A percentile compares a stretch with the other conserved stretches of the same genome.
Evolutionary conservation across 2,329 filamentous ascomycete genomes (phyloP).

Genomic region (Colletotrichum higginsianum): DNA sequence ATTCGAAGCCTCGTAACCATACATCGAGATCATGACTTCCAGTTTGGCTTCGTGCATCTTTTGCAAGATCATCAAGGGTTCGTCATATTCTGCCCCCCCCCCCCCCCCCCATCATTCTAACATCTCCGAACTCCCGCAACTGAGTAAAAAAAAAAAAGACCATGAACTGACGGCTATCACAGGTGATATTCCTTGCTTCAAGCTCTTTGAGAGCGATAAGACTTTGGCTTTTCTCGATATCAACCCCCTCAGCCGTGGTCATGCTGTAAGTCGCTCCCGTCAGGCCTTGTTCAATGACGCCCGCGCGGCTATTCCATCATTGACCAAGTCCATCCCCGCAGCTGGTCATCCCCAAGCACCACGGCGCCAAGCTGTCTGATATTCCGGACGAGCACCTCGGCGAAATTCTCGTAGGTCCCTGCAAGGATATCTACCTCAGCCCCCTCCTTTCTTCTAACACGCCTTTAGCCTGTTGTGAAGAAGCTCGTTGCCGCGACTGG

Average conservation of each 20-base stretch:
- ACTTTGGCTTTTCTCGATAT: conserved; percentile 97
- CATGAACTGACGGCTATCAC: conserved; percentile 38
- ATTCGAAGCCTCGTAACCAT: background rate
- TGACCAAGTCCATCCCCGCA: conserved; percentile 53
- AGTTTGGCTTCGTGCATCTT: conserved; percentile 87
- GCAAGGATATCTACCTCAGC: background rate
- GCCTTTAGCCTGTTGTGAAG: conserved; percentile 80
- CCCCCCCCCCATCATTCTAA: background rate
- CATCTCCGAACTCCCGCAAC: conserved; percentile 28
- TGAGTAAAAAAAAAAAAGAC: background rate
- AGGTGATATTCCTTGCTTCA: conserved; percentile 97
- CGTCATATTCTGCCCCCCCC: conserved; percentile 26
- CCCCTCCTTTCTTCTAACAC: background rate
- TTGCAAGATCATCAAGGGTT: conserved; percentile 97
- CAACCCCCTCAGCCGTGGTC: conserved; percentile 87
- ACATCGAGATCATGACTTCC: conserved; percentile 47
- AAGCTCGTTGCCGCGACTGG: conserved; percentile 85
- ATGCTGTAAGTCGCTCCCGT: conserved; percentile 76
- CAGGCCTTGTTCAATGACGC: background rate
- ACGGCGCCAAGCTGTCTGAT: conserved; percentile 91
- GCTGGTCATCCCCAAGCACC: conserved; percentile 97
- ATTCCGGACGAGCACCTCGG: conserved; percentile 90
- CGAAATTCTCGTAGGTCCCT: conserved; percentile 81
- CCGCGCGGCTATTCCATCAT: background rate
- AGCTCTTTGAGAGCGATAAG: conserved; percentile 95